Conservation (phyloP, 495 filamentous ascomycete species). For the Bacidia rubella region DNA sequence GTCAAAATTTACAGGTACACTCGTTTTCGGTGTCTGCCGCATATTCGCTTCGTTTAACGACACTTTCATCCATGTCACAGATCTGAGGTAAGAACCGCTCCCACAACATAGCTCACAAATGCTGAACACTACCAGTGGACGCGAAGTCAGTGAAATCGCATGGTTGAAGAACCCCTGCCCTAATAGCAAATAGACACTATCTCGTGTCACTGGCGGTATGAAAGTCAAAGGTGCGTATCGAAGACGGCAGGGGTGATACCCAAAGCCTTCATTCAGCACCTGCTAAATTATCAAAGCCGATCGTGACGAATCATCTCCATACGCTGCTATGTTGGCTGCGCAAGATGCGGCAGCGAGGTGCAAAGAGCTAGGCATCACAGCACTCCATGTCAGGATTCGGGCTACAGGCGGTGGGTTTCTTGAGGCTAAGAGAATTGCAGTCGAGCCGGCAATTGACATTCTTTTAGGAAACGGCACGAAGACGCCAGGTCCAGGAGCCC, state of each 20-base stretch:
- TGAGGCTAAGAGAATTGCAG: not conserved
- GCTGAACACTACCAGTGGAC: constrained; percentile 51
- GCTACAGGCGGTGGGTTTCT: constrained; percentile 90
- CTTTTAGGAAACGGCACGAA: constrained; percentile 86
- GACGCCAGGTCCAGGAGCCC: constrained; percentile 95
- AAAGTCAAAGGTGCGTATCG: constrained; percentile 65
- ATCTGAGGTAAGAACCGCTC: constrained; percentile 61
- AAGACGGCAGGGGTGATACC: constrained; percentile 7
- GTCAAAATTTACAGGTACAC: constrained; percentile 49
- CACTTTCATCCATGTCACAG: constrained; percentile 98
- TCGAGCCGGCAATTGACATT: not conserved
- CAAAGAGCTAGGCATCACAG: constrained; percentile 99
- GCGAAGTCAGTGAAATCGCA: constrained; percentile 43
- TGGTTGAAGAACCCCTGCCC: not conserved
- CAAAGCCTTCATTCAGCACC: constrained; percentile 5
- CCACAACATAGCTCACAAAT: constrained; percentile 22
- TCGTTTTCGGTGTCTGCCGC: constrained; percentile 96
- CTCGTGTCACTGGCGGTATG: constrained; percentile 98
- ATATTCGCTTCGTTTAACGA: constrained; percentile 99
- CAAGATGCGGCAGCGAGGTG: constrained; percentile 85
- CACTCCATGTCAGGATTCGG: constrained; percentile 99
- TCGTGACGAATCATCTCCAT: constrained; percentile 98
- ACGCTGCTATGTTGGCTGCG: constrained; percentile 99
- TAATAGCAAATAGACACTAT: constrained; percentile 51
- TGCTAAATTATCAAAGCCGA: constrained; percentile 45